Conservation (phyloP, 192 early-diverging fungal genomes). For the Globomyces pollinis-pini region DNA sequence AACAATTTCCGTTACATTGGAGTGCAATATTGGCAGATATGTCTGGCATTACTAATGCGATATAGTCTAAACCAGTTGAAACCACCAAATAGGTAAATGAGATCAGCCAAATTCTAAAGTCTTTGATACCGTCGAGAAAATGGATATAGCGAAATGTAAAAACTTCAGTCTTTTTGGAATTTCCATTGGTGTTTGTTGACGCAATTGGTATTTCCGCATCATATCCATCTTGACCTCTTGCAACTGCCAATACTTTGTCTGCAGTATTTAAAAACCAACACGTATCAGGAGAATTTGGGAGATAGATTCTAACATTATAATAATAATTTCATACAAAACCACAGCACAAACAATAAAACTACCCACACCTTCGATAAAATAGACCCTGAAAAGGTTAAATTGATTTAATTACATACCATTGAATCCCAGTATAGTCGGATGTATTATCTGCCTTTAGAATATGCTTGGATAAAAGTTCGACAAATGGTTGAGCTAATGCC, state of each 20-base stretch:
- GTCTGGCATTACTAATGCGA: slow-evolving; percentile 11
- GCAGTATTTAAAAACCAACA: slow-evolving; percentile 25
- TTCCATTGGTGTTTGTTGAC: neutral
- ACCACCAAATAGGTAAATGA: slow-evolving; percentile 6
- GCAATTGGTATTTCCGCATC: neutral
- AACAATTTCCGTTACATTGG: neutral
- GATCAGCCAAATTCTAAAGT: slow-evolving; percentile 18
- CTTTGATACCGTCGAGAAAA: slow-evolving; percentile 13
- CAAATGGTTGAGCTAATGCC: no score
- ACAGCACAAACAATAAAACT: slow-evolving; percentile 3
- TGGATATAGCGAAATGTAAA: slow-evolving; percentile 16
- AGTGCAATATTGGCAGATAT: slow-evolving; percentile 6
- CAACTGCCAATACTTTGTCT: slow-evolving; percentile 23
- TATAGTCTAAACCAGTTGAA: slow-evolving; percentile 8
- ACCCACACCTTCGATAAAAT: slow-evolving; percentile 14
- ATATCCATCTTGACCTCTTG: slow-evolving; percentile 21
- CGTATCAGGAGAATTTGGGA: slow-evolving; percentile 29
- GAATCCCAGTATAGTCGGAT: no score
- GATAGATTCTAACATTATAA: slow-evolving; percentile 3
- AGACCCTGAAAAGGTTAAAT: no score
- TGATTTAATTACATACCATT: no score
- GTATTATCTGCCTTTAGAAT: no score
- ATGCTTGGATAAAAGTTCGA: no score
- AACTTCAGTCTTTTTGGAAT: neutral
- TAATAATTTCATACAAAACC: neutral